Evolutionary conservation across 306 rosid species (phyloP), one percentile per base, ranked within the genome.

Genomic region (Urtica urens): DNA sequence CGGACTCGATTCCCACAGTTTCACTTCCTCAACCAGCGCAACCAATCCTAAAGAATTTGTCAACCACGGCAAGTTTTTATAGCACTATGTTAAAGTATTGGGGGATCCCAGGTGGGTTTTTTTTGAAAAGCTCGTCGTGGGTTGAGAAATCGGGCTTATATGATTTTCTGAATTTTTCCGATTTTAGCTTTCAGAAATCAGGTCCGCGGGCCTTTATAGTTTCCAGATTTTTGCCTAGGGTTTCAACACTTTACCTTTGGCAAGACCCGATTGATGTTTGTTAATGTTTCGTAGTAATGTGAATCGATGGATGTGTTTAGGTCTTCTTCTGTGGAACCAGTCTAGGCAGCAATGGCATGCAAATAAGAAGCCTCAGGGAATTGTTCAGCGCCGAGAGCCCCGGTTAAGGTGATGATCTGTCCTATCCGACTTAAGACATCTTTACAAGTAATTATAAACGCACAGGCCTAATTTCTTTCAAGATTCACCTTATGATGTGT

Each of bases 291-390:
- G n/a, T n/a, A n/a, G n/a, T n/a, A n/a, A n/a, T n/a, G n/a, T n/a
- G 15, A 3, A 10, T 31, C 37, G 17, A 52, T 34, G 15, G 59
- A 38, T 68, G 63, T 20, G 47, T 63, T 67, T 77, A 88, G 97
- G 93, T 61, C 82, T 81, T 47, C 50, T 72, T 70, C 77, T 78
- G 51, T 88, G 93, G 93, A 77, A 88, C 60, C 82, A 77, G 65
- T 66, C 46, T 21, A 81, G 97, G 69, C 72, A 63, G 50, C 87
- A 74, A 24, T 88, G 95, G 97, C 39, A 68, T 69, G 82, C 76
- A 68, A 75, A 66, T 49, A 73, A 41, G 66, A 66, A 22, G 53
- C 46, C 68, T 4, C 46, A 50, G 66, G 63, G 47, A 24, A 61
- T 8, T 53, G 53, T 30, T 26, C 71, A 63, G 67, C 66, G n/a